Evolutionary conservation across 345 rosid genomes (phyloP), one percentile per base, ranked within the genome.

Genomic region (Fremontodendron californicum): DNA sequence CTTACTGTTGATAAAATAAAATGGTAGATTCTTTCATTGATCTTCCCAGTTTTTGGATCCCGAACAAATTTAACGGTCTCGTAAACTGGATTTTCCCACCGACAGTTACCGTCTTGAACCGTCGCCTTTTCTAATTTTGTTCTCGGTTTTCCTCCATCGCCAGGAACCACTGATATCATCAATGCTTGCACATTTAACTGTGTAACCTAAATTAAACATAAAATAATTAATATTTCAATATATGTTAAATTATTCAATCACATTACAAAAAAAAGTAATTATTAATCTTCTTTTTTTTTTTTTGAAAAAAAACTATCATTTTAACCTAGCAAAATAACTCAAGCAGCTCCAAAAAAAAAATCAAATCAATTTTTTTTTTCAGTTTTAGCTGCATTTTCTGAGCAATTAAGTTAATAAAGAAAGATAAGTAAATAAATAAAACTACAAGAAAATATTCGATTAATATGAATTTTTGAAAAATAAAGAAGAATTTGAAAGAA

Each of bases 101-200:
- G 76, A 75, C 94, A 93, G 48, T 81, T 83, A 49, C 97, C 98
- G 5, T 91, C 91, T 45, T 71, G 78, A 55, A 91, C 81, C 15
- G 80, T 39, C 46, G 93, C 89, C 80, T 92, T 92, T 85, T 90
- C 97, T 81, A 85, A 79, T 66, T 84, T 91, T 63, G 79, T 84
- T 39, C 94, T 89, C 46, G 96, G 91, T 84, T 90, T 93, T 3
- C 93, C 97, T 35, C 83, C 81, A 77, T 92, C 97, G 42, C 91
- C 91, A 27, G 98, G 97, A 84, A 93, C 91, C 78, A 92, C 83
- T 18, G 94, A 91, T 29, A 96, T 68, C 81, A 73, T 72, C 85
- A 93, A 81, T 75, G 89, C 86, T 74, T 92, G 91, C 76, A 49
- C 88, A 58, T 86, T 86, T 33, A 81, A 64, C 76, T 82, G 81